Evolutionary conservation across 2,329 filamentous ascomycete genomes (phyloP), one percentile per base, ranked within the genome.

Genomic region (Penicillium sp.): DNA sequence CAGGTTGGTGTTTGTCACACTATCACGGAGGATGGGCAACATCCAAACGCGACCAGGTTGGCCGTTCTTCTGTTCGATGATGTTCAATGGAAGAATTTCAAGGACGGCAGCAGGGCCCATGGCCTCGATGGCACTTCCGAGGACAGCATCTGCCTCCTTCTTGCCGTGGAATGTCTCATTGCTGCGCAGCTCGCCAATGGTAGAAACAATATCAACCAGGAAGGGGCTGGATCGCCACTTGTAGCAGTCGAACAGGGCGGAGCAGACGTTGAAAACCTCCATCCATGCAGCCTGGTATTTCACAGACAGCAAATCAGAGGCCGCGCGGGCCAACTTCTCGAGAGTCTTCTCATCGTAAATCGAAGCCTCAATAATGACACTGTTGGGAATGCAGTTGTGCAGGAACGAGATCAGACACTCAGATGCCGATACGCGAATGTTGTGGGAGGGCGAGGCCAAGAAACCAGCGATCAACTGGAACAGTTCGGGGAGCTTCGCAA

Each of bases 271-370:
- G 78, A 98, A 98, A 1, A 96, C 92, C 72, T 99, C 93, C 77
- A 90, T 87, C 91, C 93, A 97, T 3, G 95, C 95, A 26, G 89
- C 87, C 77, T 98, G 95, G 70, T 93, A 99, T 70, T 95, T 95
- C 39, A 98, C 87, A 51, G 87, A 93, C 46, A 99, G 81, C 8
- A 98, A 81, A 37, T 88, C 85, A 60, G 88, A 87, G 0, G 90
- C 87, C 3, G 83, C 82, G 70, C 85, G 89, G 13, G 76, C 87
- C 22, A 99, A 76, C 71, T 92, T 93, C 70, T 92, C 90, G 10
- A 98, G 76, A 0, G 87, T 84, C 77, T 96, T 96, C 74, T 98
- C 93, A 65, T 98, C 93, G 72, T 90, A 96, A 47, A 96, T 84
- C 2, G 93, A 96, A 24, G 93, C 92, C 63, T 97, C 91, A 7